Base-by-base conservation (phyloP, 2,329 filamentous ascomycete genomes). In the Ophiostoma sp. region DNA sequence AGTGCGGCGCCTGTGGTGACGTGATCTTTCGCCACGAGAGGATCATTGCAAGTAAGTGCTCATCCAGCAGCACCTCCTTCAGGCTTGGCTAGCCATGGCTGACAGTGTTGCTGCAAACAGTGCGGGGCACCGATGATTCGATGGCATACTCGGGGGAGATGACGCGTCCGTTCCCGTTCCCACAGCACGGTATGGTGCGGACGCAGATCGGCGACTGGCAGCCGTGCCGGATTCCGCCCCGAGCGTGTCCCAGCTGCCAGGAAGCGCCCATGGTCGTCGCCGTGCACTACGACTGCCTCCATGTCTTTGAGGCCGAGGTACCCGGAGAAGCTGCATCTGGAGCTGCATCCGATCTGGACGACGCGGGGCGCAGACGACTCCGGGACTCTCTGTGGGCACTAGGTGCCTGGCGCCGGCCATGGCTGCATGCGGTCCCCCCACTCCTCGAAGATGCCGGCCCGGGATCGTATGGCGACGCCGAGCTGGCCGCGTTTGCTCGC, bases 241-340 rank as follows among this genome's bases (percentile, higher is more conserved):
- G 48, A n/a, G n/a, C 48, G 17, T 52, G 48, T 17, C n/a, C 48
- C 5, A 17, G 17, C 11, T 52, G 48, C n/a, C n/a, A 17, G 48
- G 17, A 17, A 36, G 68, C 36, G 8, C 68, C 60, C 10, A 65
- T 66, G 57, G 41, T 15, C 10, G 68, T 69, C 27, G 15, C 20
- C 1, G 68, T 65, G 57, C 60, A 69, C 39, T 66, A 69, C 39
- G 68, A 69, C 27, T 65, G 57, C 10, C 66, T 66, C 41, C 68
- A 62, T 33, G 27, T 69, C 57, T 69, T 69, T 15, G 27, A 52
- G 15, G 33, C 39, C 10, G 60, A n/a, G n/a, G n/a, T n/a, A n/a
- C n/a, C n/a, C n/a, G n/a, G n/a, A n/a, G n/a, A n/a, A n/a, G n/a
- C n/a, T n/a, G n/a, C n/a, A n/a, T n/a, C n/a, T n/a, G n/a, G n/a